Percentiles rank a stretch among this genome's conserved stretches.
These are phyloP conservation scores for Cutaneotrichosporon arboriforme DNA, from an alignment of 1,284 basidiomycete species.

Conservation along the genomic window DNA sequence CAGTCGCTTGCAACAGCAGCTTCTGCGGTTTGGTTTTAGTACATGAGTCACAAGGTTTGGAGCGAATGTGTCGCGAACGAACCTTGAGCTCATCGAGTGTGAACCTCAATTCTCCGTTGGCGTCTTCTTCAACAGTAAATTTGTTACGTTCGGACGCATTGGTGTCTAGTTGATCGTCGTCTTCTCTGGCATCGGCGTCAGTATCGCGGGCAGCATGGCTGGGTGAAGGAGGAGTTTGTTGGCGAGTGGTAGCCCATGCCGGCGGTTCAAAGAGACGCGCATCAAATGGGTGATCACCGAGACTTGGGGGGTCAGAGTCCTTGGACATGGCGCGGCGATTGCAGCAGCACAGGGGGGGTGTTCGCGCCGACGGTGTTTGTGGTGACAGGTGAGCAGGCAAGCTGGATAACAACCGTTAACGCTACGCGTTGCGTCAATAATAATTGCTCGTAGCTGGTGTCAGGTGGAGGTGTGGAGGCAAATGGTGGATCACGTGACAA, in stretches of 20 bases:
- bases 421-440: too few relatives aligned
- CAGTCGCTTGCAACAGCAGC: constrained; percentile 20
- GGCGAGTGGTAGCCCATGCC: constrained; percentile 25
- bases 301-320: too few relatives aligned
- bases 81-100: constrained; percentile 26
- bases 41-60: too few relatives aligned
- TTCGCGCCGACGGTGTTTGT: too few relatives aligned
- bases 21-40: constrained; percentile 24
- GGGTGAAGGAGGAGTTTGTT: background rate
- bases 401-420: too few relatives aligned
- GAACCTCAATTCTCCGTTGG: constrained; percentile 35
- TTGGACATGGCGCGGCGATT: too few relatives aligned
- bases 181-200: background rate
- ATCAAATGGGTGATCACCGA: constrained; percentile 18
- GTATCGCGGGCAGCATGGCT: background rate
- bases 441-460: too few relatives aligned
- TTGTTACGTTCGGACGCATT: background rate
- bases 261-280: constrained; percentile 32
- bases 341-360: too few relatives aligned
- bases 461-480: too few relatives aligned
- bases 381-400: too few relatives aligned
- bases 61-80: too few relatives aligned
- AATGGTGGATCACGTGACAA: too few relatives aligned
- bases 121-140: constrained; percentile 26
- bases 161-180: background rate